Evolutionary conservation across 176 grass and related monocot species (phyloP).

Genomic region (Bonia amplexicaulis): DNA sequence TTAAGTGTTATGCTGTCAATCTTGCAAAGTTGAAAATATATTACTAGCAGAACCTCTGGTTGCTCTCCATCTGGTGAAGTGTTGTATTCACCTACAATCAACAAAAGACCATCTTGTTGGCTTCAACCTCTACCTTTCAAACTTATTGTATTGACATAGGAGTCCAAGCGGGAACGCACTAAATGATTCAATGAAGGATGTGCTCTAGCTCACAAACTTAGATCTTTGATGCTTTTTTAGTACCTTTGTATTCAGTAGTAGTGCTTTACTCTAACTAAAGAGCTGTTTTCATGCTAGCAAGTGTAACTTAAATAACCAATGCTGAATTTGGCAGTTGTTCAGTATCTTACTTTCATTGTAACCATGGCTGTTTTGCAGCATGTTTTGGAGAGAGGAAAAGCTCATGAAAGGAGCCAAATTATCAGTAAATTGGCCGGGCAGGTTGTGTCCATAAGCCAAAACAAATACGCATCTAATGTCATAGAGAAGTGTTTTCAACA

Average conservation of each 20-base stretch:
- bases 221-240: not conserved
- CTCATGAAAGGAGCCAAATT: slow-evolving; percentile 67
- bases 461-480: slow-evolving; percentile 93
- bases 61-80: slow-evolving; percentile 3
- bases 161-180: not conserved
- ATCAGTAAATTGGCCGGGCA: slow-evolving; percentile 72
- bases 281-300: not conserved
- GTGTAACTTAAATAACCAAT: not conserved
- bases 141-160: not conserved
- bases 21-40: not conserved
- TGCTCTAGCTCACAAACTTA: not conserved
- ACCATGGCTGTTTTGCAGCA: slow-evolving; percentile 47
- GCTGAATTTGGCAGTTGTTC: not conserved
- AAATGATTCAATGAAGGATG: not conserved
- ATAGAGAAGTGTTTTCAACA: slow-evolving; percentile 91
- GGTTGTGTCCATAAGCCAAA: slow-evolving; percentile 88
- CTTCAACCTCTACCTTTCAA: not conserved
- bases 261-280: not conserved
- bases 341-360: not conserved
- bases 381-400: slow-evolving; percentile 74
- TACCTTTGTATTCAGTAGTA: not conserved
- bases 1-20: not conserved
- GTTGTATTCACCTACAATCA: not conserved
- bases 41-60: not conserved
- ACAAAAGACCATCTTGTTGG: not conserved